Evolutionary conservation across 768 basidiomycete genomes (phyloP), one percentile per base, ranked within the genome.

Genomic region (Trichaptum fuscoviolaceum): DNA sequence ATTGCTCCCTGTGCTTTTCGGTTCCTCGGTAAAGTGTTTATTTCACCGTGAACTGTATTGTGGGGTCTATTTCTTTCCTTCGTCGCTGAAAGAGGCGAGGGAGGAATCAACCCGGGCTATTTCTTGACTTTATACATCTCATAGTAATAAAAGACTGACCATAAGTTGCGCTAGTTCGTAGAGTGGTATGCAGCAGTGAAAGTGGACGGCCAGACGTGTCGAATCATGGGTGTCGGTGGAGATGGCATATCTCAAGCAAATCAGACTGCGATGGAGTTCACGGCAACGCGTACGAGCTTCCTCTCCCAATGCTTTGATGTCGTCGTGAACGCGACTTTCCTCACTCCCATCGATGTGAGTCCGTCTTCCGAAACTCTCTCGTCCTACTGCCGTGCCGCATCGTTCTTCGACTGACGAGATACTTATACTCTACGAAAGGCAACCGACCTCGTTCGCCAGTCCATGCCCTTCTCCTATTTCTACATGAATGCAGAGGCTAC

Each of bases 401-500:
- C 30, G 30, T 30, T 30, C 30, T 30, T 30, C 30, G 8, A 8
- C 30, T 30, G 30, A 30, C 30, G 2, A 30, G 30, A 2, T 30
- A 30, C 30, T 30, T 30, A 2, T 30, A 30, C 30, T 30, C 8
- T 30, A 15, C 42, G 3, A 15, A 52, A 52, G 42, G 15, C 42
- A 12, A 52, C 2, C 9, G 66, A 76, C 64, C 65, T 75, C 3
- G 68, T 70, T 15, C 34, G 67, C 60, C 77, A 77, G 63, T 77
- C 77, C n/a, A 64, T 76, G 5, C 76, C 77, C 5, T 77, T 78
- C 69, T 69, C 72, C 15, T 78, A 77, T 64, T 35, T 78, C 30
- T 67, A 66, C 34, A 63, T 78, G 23, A 66, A 70, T 2, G 67
- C 70, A 10, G 18, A 35, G 12, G 70, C 75, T 0, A 71, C 65